phyloP scores from a whole-genome alignment of 495 filamentous ascomycete genomes.

The Penicillium dipodomyicola region DNA sequence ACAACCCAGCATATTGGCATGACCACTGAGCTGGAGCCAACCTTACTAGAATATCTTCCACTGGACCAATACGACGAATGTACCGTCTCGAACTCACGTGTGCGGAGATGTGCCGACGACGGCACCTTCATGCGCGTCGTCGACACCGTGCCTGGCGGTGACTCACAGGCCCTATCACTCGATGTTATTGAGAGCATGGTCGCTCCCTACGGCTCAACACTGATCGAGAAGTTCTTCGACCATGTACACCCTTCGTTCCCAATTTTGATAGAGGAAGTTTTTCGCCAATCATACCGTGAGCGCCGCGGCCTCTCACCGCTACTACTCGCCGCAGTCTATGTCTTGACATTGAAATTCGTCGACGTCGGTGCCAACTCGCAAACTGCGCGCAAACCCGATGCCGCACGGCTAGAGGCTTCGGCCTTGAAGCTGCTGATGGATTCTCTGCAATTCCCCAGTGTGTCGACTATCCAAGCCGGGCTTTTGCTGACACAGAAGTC shows the following conservation, averaged over 20 bases:
- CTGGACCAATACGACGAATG: conserved; percentile 44
- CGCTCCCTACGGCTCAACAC: conserved; percentile 71
- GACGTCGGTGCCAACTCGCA: conserved; percentile 67
- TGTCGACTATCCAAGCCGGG: conserved; percentile 93
- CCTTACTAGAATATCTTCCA: conserved; percentile 47
- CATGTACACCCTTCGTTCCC: conserved; percentile 88
- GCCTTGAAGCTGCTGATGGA: conserved; percentile 70
- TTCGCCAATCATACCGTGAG: conserved; percentile 80
- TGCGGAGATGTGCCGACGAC: conserved; percentile 76
- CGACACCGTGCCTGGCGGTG: conserved; percentile 34
- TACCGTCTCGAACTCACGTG: conserved; percentile 38
- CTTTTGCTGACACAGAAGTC: conserved; percentile 85
- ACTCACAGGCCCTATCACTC: conserved; percentile 57
- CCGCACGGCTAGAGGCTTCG: conserved; percentile 70
- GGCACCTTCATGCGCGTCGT: conserved; percentile 76
- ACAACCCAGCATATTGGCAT: conserved; percentile 52
- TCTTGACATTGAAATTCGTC: conserved; percentile 89
- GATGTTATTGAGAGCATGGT: conserved; percentile 82
- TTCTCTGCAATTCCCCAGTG: conserved; percentile 77
- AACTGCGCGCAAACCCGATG: conserved; percentile 65
- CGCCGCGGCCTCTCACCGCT: conserved; percentile 78
- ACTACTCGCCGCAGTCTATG: conserved; percentile 84
- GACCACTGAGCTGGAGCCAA: conserved; percentile 53
- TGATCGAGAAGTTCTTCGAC: conserved; percentile 86
- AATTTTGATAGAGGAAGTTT: conserved; percentile 82